Conservation (phyloP, 2,329 filamentous ascomycete genomes). For the Thelonectria olida region DNA sequence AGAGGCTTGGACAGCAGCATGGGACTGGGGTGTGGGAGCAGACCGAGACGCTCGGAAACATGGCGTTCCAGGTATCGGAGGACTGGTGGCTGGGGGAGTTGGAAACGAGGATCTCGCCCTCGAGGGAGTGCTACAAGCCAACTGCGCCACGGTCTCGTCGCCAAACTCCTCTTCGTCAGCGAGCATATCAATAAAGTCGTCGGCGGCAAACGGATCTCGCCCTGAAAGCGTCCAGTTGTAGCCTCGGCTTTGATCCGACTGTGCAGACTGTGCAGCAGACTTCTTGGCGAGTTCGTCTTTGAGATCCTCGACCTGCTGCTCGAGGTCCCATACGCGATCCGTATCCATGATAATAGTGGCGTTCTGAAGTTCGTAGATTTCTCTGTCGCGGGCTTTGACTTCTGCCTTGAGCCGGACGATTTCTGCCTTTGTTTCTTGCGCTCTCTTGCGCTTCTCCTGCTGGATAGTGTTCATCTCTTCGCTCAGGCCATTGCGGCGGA, state of each 20-base stretch:
- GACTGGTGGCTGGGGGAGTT: conserved; percentile 66
- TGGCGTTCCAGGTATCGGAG: conserved; percentile 50
- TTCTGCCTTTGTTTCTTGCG: conserved; percentile 54
- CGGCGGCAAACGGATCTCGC: conserved; percentile 54
- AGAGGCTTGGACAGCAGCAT: conserved; percentile 50
- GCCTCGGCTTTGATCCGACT: conserved; percentile 35
- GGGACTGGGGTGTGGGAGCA: conserved; percentile 36
- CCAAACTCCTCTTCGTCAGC: conserved; percentile 55
- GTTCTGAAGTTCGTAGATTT: conserved; percentile 63
- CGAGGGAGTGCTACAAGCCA: conserved; percentile 62
- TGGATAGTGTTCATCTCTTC: conserved; percentile 66
- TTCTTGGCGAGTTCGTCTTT: conserved; percentile 44
- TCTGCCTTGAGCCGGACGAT: conserved; percentile 59
- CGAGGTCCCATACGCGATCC: conserved; percentile 53
- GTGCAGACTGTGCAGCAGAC: conserved; percentile 18
- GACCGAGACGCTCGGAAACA: conserved; percentile 38
- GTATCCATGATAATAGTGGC: conserved; percentile 60
- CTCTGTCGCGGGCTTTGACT: conserved; percentile 59
- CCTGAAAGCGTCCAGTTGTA: conserved; percentile 63
- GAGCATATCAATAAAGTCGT: conserved; percentile 53
- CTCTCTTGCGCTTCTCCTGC: conserved; percentile 54
- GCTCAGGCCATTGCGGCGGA: conserved; percentile 64
- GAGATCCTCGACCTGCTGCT: conserved; percentile 50
- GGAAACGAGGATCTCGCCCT: conserved; percentile 57
- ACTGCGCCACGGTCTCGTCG: conserved; percentile 60